Conservation (phyloP, 2,329 filamentous ascomycete genomes). For the Pseudogymnoascus sp. region DNA sequence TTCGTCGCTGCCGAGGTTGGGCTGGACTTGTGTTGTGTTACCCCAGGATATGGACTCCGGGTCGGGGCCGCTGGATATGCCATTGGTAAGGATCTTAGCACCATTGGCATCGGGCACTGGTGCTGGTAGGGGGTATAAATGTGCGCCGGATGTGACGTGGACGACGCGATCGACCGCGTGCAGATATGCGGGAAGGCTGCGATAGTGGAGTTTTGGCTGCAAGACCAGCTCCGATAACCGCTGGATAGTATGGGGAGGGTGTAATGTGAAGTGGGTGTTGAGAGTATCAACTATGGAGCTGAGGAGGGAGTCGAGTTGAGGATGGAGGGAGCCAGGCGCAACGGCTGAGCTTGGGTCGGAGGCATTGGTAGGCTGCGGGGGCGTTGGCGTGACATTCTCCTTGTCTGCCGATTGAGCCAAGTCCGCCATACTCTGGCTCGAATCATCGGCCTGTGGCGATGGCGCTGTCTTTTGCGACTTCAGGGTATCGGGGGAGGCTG, state of each 20-base stretch:
- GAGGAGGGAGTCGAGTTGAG: constrained; percentile 56
- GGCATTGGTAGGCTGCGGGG: constrained; percentile 31
- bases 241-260: constrained; percentile 89
- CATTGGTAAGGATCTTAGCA: constrained; percentile 52
- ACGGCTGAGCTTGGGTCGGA: background rate
- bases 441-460: constrained; percentile 38
- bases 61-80: constrained; percentile 37
- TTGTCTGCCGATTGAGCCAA: constrained; percentile 53
- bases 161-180: constrained; percentile 87
- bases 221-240: constrained; percentile 82
- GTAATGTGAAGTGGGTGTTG: constrained; percentile 56
- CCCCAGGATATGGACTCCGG: constrained; percentile 38
- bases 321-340: constrained; percentile 47
- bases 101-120: constrained; percentile 52
- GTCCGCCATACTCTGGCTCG: constrained; percentile 17
- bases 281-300: constrained; percentile 55
- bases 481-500: constrained; percentile 61
- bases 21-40: constrained; percentile 35
- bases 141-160: constrained; percentile 75
- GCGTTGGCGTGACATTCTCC: constrained; percentile 53
- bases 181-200: constrained; percentile 73
- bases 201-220: constrained; percentile 70
- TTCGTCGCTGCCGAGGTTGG: constrained; percentile 71
- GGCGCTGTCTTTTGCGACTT: constrained; percentile 53
- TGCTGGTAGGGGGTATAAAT: constrained; percentile 74